Percentiles rank a stretch among this genome's conserved stretches.
phyloP scores from a whole-genome alignment of 345 rosid genomes.

The Syzygium grande region DNA sequence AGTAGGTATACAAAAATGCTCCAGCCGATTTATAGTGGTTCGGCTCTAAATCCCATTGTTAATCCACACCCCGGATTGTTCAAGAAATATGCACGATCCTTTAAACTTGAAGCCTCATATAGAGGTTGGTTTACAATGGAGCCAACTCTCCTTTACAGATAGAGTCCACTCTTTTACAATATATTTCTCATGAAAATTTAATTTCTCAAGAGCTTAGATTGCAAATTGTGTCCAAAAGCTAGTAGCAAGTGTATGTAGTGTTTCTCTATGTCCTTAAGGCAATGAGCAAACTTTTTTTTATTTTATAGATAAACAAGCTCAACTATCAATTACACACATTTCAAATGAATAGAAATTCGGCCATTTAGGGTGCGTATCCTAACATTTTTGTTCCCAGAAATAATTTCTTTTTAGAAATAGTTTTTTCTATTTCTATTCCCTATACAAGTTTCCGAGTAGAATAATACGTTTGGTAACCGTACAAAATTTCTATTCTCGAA shows the following conservation, averaged over 20 bases:
- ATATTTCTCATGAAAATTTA: background rate
- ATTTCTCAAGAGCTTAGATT: background rate
- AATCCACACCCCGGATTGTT: rapidly evolving
- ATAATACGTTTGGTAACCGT: no score
- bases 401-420: no score
- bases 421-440: no score
- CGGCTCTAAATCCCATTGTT: no score
- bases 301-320: background rate
- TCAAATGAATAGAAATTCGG: background rate
- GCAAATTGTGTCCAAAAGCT: background rate
- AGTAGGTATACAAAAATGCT: background rate
- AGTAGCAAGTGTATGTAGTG: background rate
- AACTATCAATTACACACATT: background rate
- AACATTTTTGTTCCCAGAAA: no score
- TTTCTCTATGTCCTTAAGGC: background rate
- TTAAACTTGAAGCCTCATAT: background rate
- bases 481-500: no score
- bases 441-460: no score
- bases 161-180: background rate
- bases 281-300: background rate
- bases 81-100: background rate
- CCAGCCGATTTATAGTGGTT: background rate
- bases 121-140: background rate
- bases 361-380: no score
- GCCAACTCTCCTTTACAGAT: background rate